Conservation (phyloP, 75 land plant genomes). For the Isoetes taiwanensis region DNA sequence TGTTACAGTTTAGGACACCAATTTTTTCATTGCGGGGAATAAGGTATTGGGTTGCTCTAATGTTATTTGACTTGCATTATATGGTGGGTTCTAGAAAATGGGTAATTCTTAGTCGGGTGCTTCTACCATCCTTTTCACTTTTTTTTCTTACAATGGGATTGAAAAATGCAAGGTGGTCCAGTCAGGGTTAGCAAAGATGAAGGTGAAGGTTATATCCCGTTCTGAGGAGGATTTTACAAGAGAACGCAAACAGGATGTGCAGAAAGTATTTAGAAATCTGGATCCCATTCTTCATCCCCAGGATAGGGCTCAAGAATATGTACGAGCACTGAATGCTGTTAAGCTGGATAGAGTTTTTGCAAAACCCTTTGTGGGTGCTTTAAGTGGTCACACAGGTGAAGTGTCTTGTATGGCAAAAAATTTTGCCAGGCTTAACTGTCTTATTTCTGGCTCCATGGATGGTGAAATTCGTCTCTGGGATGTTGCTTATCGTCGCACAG, state of each 20-base stretch:
- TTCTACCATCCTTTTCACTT: too few species aligned
- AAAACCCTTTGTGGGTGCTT: slow-evolving; percentile 75
- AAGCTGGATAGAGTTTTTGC: slow-evolving; percentile 93
- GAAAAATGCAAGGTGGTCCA: background rate
- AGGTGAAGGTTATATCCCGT: slow-evolving; percentile 79
- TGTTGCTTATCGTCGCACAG: slow-evolving; percentile 31
- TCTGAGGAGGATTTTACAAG: slow-evolving; percentile 83
- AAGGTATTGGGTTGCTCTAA: too few species aligned
- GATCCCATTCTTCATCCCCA: slow-evolving; percentile 65
- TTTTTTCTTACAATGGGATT: too few species aligned
- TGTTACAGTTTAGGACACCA: too few species aligned
- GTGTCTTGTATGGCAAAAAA: slow-evolving; percentile 88
- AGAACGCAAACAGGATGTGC: slow-evolving; percentile 73
- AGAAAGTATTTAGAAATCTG: slow-evolving; percentile 67
- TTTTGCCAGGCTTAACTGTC: slow-evolving; percentile 59
- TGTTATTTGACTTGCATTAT: too few species aligned
- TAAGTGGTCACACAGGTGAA: slow-evolving; percentile 81
- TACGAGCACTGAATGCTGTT: slow-evolving; percentile 77
- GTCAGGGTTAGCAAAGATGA: slow-evolving; percentile 36
- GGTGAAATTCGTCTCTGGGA: slow-evolving; percentile 41
- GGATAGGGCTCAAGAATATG: slow-evolving; percentile 76
- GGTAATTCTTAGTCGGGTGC: too few species aligned
- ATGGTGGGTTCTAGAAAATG: too few species aligned
- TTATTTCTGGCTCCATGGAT: slow-evolving; percentile 93
- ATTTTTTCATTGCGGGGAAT: too few species aligned